phyloP scores from a whole-genome alignment of 2,329 filamentous ascomycete species.

The Talaromyces marneffei region DNA sequence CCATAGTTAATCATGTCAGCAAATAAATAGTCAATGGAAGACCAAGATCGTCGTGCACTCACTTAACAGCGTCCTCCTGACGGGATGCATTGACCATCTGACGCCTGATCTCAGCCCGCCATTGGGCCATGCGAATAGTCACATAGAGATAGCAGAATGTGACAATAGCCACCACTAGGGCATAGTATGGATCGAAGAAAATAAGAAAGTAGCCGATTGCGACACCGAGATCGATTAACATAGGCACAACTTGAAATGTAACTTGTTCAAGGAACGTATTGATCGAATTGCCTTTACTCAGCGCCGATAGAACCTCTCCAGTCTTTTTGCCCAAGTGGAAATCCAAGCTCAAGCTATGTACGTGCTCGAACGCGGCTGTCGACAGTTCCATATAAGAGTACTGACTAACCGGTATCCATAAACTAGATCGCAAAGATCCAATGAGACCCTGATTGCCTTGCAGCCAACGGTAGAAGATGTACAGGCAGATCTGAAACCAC shows the following conservation, averaged over 20 bases:
- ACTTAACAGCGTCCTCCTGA: slow-evolving; percentile 93
- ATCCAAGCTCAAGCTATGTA: slow-evolving; percentile 88
- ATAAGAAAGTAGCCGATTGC: slow-evolving; percentile 77
- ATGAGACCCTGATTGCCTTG: slow-evolving; percentile 86
- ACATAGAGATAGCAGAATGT: slow-evolving; percentile 96
- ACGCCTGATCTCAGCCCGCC: slow-evolving; percentile 80
- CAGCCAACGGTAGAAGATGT: slow-evolving; percentile 71
- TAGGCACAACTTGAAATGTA: slow-evolving; percentile 91
- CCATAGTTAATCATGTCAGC: not conserved
- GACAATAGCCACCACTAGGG: slow-evolving; percentile 79
- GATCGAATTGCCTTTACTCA: slow-evolving; percentile 94
- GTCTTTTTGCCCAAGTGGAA: slow-evolving; percentile 97
- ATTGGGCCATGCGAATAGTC: slow-evolving; percentile 92
- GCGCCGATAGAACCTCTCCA: slow-evolving; percentile 86
- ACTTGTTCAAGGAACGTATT: slow-evolving; percentile 95
- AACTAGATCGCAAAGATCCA: slow-evolving; percentile 69
- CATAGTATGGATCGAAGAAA: slow-evolving; percentile 80
- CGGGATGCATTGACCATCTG: slow-evolving; percentile 93
- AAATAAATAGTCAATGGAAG: not conserved
- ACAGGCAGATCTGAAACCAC: slow-evolving; percentile 68
- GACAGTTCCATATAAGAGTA: slow-evolving; percentile 94
- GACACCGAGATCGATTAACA: slow-evolving; percentile 82
- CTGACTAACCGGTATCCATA: slow-evolving; percentile 96
- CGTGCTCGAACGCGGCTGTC: slow-evolving; percentile 93
- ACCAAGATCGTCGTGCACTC: slow-evolving; percentile 25